Evolutionary conservation across 257 asterid species (phyloP).

Genomic region (Fraxinus americana): DNA sequence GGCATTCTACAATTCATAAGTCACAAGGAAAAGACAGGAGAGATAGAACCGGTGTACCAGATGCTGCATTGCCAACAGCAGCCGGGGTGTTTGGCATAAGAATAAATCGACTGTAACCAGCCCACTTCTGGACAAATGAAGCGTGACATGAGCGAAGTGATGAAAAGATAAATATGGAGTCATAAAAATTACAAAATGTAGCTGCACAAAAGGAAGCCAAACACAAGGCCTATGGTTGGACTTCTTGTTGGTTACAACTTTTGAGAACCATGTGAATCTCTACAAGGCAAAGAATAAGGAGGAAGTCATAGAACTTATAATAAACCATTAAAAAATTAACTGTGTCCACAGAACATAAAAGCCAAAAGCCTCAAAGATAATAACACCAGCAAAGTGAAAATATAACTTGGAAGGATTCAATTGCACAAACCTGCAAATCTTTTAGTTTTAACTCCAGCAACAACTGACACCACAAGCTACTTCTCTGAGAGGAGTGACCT

Average conservation of each 20-base stretch:
- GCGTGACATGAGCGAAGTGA: background rate
- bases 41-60: constrained; percentile 49
- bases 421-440: constrained; percentile 77
- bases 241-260: background rate
- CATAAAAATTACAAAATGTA: background rate
- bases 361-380: background rate
- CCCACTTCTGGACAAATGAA: constrained; percentile 69
- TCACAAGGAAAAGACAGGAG: constrained; percentile 1
- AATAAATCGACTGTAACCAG: constrained; percentile 73
- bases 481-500: constrained; percentile 69
- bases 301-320: no score
- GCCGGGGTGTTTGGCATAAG: constrained; percentile 98
- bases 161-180: background rate
- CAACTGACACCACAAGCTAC: constrained; percentile 88
- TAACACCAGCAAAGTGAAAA: background rate
- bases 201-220: background rate
- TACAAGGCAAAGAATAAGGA: no score
- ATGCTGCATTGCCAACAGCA: constrained; percentile 86
- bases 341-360: no score
- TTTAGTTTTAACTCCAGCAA: constrained; percentile 83
- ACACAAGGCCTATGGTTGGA: background rate
- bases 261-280: background rate
- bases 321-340: no score
- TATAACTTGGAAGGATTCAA: no score
- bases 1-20: background rate